Base-by-base conservation (phyloP, 2,329 filamentous ascomycete species). In the Paraphoma chrysanthemicola region DNA sequence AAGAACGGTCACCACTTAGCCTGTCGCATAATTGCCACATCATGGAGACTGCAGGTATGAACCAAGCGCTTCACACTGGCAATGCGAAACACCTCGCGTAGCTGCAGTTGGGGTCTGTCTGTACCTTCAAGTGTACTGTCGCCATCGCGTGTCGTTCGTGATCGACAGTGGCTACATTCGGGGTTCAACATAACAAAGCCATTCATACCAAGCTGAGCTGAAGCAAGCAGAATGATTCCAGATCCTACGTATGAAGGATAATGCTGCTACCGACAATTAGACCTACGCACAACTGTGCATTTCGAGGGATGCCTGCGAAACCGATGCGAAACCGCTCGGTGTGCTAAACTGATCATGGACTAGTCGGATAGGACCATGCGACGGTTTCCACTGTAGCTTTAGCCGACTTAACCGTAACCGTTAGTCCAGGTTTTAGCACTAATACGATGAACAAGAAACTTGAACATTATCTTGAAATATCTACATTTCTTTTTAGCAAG, bases 11-110 rank as follows among this genome's bases (percentile, higher is more conserved):
- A 28, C 23, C 23, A 54, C 44, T 48, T 60, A 63, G 53, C 48
- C 31, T 65, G 64, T 58, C 55, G 67, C 68, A 67, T 48, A 31
- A 48, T 39, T 59, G 59, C 60, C 56, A 55, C 65, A 63, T 63
- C 56, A 53, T 65, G 57, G 62, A 69, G 62, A 65, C 64, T 33
- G 39, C 36, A 30, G 52, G 44, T 48, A 38, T 49, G 39, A 28
- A 45, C 50, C 50, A 56, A 60, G 54, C n/a, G 53, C 50, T 49
- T 41, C 43, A 57, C 29, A 46, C 46, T 47, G 39, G 44, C 33
- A 33, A 63, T 56, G 38, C 62, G 62, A 66, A 66, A 66, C 64
- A 54, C 42, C 11, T 48, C 17, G 50, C 46, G 51, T 58, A 17
- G 48, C 46, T 14, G 48, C 12, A 30, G 16, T 30, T n/a, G 33